Evolutionary conservation across 2,329 filamentous ascomycete species (phyloP), one percentile per base, ranked within the genome.

Genomic region (Colletotrichum paranaense): DNA sequence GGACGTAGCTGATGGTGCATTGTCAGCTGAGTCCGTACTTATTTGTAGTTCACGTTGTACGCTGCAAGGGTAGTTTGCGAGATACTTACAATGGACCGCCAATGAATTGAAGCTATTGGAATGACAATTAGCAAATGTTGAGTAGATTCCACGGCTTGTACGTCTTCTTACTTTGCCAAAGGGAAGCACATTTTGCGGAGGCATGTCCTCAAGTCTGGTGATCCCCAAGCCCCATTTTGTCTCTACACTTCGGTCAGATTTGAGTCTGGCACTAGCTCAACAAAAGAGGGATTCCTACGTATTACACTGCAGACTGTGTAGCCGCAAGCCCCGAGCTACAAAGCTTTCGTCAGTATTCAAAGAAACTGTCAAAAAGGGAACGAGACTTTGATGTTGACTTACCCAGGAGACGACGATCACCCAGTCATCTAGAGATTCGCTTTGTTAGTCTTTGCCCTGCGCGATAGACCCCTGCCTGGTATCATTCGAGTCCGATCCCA

Each of bases 171-270:
- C 78, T 53, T 83, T 75, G 42, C 81, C 80, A 77, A 85, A 86
- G n/a, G 79, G 78, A 38, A 80, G 78, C 8, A 83, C 52, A 57
- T 86, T 84, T 57, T 83, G 73, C 0, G 55, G 19, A 0, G 84
- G 84, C 75, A 86, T 80, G 62, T 85, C 81, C 1, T 79, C 68
- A 5, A 84, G 73, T 5, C 76, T 69, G 56, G 76, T 76, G 1
- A 86, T 67, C 11, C 84, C 84, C 0, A 86, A 78, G 2, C 84
- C 84, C 80, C 81, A 86, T 83, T 80, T 84, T 55, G 84, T 84
- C 75, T 86, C 84, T 86, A 38, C 22, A 42, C 9, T 16, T 55
- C 22, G 22, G 22, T 62, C 22, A 62, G 62, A 22, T 52, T 49
- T 14, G 24, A 16, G 9, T 12, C 4, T 8, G 9, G 9, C 22